A percentile compares a stretch with the other conserved stretches of the same genome.
Evolutionary conservation across 306 rosid species (phyloP).

Genomic region (Coriaria nepalensis): DNA sequence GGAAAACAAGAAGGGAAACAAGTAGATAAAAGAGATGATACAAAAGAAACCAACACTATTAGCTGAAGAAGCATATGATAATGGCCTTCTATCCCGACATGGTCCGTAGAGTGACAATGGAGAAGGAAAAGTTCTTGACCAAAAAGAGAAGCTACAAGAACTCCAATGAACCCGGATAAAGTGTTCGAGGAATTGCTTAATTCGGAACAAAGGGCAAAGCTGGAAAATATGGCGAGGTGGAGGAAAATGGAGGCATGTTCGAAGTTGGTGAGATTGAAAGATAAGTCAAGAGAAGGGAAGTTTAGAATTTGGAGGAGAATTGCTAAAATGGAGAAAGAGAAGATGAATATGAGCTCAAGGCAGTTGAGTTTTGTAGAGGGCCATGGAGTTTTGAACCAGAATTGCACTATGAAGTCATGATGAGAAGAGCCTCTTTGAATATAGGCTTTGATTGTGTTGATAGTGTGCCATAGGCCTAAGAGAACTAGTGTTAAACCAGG

Average conservation of each 20-base stretch:
- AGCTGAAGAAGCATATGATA: conserved; percentile 77
- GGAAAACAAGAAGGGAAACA: conserved; percentile 52
- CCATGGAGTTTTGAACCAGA: conserved; percentile 48
- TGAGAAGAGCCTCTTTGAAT: conserved; percentile 43
- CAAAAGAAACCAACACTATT: conserved; percentile 50
- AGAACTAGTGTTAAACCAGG: conserved; percentile 58
- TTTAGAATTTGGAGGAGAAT: conserved; percentile 46
- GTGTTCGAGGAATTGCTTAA: conserved; percentile 36
- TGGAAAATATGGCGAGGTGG: conserved; percentile 68
- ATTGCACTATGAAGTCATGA: conserved; percentile 37
- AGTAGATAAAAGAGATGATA: conserved; percentile 43
- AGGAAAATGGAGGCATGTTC: conserved; percentile 93
- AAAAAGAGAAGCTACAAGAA: conserved; percentile 57
- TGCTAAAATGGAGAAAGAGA: conserved; percentile 51
- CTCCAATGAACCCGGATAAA: conserved; percentile 52
- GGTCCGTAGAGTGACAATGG: conserved; percentile 86
- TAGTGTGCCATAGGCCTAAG: conserved; percentile 73
- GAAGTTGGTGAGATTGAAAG: conserved; percentile 51
- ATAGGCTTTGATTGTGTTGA: conserved; percentile 60
- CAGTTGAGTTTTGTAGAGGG: conserved; percentile 40
- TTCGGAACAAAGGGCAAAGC: conserved; percentile 53
- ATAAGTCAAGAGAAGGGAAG: conserved; percentile 46
- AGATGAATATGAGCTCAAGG: conserved; percentile 58
- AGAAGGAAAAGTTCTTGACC: conserved; percentile 79
- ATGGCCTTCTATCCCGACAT: conserved; percentile 85